Conservation (phyloP, 768 basidiomycete genomes). For the Xerocomellus intermedius region DNA sequence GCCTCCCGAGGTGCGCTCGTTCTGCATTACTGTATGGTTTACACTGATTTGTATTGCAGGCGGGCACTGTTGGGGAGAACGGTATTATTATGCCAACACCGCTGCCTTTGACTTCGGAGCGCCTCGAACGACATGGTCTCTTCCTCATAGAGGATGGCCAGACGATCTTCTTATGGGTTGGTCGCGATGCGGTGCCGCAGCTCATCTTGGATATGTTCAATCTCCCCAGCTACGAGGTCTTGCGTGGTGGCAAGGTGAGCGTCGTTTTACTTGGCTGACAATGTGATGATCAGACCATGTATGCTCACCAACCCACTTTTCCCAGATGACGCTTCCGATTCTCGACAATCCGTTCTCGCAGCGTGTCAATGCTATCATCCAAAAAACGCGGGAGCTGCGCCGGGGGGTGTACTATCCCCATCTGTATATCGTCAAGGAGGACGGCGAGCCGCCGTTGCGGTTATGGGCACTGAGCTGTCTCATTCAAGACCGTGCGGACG, state of each 20-base stretch:
- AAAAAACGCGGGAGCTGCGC: constrained; percentile 93
- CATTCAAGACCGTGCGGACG: constrained; percentile 94
- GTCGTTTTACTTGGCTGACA: neutral
- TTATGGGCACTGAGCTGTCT: constrained; percentile 94
- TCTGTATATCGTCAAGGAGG: constrained; percentile 95
- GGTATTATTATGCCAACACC: constrained; percentile 88
- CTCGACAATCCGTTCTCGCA: constrained; percentile 96
- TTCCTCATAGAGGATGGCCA: constrained; percentile 98
- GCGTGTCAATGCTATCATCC: constrained; percentile 88
- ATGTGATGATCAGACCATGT: neutral
- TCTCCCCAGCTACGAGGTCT: constrained; percentile 79
- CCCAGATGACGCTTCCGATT: constrained; percentile 79
- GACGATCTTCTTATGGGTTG: constrained; percentile 97
- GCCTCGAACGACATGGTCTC: constrained; percentile 91
- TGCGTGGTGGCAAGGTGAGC: constrained; percentile 89
- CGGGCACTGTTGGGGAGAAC: constrained; percentile 86
- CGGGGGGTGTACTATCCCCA: constrained; percentile 92
- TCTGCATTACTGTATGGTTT: neutral
- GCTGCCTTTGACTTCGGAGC: constrained; percentile 90
- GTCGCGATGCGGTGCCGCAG: constrained; percentile 97
- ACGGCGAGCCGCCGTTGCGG: constrained; percentile 91
- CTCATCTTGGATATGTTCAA: constrained; percentile 93
- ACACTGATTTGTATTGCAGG: constrained; percentile 43
- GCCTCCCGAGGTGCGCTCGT: constrained; percentile 71
- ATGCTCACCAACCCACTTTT: neutral